Conservation (phyloP, 164 flowering plant species). For the Umbellularia californica region DNA sequence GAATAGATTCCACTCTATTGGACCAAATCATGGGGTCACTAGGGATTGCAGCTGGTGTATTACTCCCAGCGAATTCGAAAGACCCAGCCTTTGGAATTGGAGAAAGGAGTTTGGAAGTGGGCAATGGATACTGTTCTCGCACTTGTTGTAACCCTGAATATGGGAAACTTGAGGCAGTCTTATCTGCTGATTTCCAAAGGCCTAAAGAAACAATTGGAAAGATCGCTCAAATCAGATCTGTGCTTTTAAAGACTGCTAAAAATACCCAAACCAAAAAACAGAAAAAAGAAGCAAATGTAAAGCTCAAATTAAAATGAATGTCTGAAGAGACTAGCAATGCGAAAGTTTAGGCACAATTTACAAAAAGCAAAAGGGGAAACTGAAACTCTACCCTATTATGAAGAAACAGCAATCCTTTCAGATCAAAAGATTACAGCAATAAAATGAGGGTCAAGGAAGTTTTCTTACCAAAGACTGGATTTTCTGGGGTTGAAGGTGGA, state of each 20-base stretch:
- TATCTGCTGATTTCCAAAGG: conserved; percentile 56
- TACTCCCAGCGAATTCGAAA: conserved; percentile 33
- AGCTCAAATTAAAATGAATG: too few relatives aligned
- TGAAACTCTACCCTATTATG: background rate
- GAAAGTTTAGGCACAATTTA: background rate
- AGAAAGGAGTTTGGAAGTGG: conserved; percentile 35
- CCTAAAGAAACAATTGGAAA: conserved; percentile 28
- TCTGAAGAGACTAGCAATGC: background rate
- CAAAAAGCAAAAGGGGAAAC: background rate
- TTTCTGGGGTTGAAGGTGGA: conserved; percentile 49
- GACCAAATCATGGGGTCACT: conserved; percentile 46
- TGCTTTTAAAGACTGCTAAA: background rate
- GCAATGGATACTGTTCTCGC: conserved; percentile 48
- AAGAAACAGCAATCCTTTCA: background rate
- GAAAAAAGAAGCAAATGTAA: too few relatives aligned
- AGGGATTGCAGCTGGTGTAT: conserved; percentile 36
- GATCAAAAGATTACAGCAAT: background rate
- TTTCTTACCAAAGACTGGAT: conserved; percentile 45
- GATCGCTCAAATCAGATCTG: background rate
- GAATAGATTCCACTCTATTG: conserved; percentile 34
- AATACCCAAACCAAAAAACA: too few relatives aligned
- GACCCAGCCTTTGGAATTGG: conserved; percentile 33
- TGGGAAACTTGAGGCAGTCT: conserved; percentile 41
- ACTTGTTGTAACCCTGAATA: conserved; percentile 48
- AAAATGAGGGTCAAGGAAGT: background rate